Evolutionary conservation across 495 filamentous ascomycete genomes (phyloP), one percentile per base, ranked within the genome.

Genomic region (Bombardia bombarda): DNA sequence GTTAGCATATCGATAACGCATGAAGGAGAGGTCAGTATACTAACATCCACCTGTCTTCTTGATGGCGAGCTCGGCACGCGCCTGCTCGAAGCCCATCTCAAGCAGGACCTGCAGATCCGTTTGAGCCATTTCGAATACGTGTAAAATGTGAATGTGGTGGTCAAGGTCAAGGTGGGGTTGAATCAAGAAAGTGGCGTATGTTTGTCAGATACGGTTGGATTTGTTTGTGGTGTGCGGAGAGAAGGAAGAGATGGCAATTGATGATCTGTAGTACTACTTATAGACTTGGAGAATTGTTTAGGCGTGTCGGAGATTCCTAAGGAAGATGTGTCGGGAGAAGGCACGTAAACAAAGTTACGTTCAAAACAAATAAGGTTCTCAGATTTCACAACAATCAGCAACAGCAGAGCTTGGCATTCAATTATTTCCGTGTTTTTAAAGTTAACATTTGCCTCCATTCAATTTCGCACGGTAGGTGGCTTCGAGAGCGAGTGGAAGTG

Each of bases 61-160:
- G 41, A 93, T 71, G 25, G 93, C 92, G 16, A 97, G 59, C 62
- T 87, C 75, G 25, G 86, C 84, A 51, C 82, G 74, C 49, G 84
- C 78, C 54, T 78, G 73, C 46, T 94, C 87, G 51, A 98, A 98
- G 55, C 92, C 92, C 90, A 97, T 96, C 42, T 93, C 89, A 52
- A 93, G 58, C 57, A 98, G 82, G 53, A 81, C 72, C 10, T 90
- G 78, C 14, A 94, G 70, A 56, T 93, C 86, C 28, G 83, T 75
- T 22, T 68, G 63, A 13, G 73, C 73, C 83, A 85, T 88, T 50
- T 51, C 75, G 52, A 38, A 5, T 25, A n/a, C 14, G 16, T 2
- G 13, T 39, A 25, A 21, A 2, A 23, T 21, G 14, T 7, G 12
- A 10, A 12, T 26, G 32, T 33, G 10, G 19, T 23, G 6, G 28